Conservation (phyloP, 352 stramenopile genomes). For the Pythium oligandrum region DNA sequence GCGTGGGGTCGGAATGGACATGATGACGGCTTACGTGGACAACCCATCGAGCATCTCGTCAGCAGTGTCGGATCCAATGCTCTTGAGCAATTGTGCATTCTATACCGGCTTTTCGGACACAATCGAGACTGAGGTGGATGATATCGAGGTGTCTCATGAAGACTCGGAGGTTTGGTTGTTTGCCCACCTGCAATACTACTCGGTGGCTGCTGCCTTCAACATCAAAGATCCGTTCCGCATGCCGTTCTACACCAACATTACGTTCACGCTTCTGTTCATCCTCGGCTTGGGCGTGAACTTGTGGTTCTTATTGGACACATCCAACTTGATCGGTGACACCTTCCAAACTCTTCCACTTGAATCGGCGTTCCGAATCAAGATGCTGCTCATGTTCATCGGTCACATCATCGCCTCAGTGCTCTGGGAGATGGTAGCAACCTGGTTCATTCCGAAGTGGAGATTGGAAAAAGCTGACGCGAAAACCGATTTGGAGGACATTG, state of each 20-base stretch:
- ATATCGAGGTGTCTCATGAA: slow-evolving; percentile 38
- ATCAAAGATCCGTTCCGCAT: slow-evolving; percentile 45
- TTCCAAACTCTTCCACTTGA: slow-evolving; percentile 48
- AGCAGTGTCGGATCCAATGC: neutral
- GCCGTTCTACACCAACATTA: slow-evolving; percentile 38
- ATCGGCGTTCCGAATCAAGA: slow-evolving; percentile 26
- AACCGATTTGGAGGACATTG: too few species aligned
- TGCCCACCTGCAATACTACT: slow-evolving; percentile 45
- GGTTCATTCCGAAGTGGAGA: neutral
- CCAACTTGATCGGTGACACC: slow-evolving; percentile 22
- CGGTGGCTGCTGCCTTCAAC: slow-evolving; percentile 50
- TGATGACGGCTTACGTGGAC: slow-evolving; percentile 15
- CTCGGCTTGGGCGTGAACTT: slow-evolving; percentile 30
- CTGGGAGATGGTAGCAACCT: slow-evolving; percentile 12
- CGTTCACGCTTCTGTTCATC: slow-evolving; percentile 28
- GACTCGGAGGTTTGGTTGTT: slow-evolving; percentile 52
- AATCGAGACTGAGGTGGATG: slow-evolving; percentile 10
- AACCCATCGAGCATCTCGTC: slow-evolving; percentile 7
- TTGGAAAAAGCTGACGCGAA: neutral
- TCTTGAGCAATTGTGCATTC: neutral
- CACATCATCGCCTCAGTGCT: slow-evolving; percentile 19
- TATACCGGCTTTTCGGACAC: neutral
- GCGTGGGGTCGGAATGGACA: slow-evolving; percentile 22
- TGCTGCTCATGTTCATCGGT: slow-evolving; percentile 38
- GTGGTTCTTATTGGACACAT: slow-evolving; percentile 47